phyloP scores from a whole-genome alignment of 306 rosid genomes.

The Glycine tomentella region DNA sequence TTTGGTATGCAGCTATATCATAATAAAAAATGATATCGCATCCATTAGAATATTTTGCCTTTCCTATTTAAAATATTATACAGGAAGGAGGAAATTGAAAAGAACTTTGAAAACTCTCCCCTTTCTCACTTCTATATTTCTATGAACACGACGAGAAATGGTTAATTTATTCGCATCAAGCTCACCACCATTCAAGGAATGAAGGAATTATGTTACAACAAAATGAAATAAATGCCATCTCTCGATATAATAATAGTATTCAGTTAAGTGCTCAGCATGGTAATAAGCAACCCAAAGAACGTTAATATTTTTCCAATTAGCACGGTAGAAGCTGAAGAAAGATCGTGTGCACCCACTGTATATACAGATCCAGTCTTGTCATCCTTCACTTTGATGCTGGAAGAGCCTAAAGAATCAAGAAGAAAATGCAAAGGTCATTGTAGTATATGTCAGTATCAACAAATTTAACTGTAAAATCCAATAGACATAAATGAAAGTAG shows the following conservation, averaged over 20 bases:
- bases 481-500: neutral
- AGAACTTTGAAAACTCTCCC: neutral
- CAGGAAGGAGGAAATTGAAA: neutral
- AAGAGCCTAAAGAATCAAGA: conserved; percentile 59
- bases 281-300: conserved; percentile 52
- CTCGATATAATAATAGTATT: conserved; percentile 10
- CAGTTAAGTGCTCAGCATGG: conserved; percentile 48
- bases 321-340: conserved; percentile 60
- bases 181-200: neutral
- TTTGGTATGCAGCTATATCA: neutral
- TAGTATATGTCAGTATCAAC: conserved; percentile 12
- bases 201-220: conserved; percentile 41
- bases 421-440: conserved; percentile 32
- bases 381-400: conserved; percentile 82
- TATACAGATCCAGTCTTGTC: conserved; percentile 58
- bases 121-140: neutral
- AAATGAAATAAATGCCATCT: conserved; percentile 38
- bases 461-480: conserved; percentile 8
- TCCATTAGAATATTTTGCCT: neutral
- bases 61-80: conserved; percentile 5
- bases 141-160: conserved; percentile 5
- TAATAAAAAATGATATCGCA: neutral
- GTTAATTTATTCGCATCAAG: conserved; percentile 23
- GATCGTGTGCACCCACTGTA: conserved; percentile 62
- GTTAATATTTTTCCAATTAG: conserved; percentile 53